phyloP scores from a whole-genome alignment of 2,329 filamentous ascomycete species.

The Blumeria hordei region DNA sequence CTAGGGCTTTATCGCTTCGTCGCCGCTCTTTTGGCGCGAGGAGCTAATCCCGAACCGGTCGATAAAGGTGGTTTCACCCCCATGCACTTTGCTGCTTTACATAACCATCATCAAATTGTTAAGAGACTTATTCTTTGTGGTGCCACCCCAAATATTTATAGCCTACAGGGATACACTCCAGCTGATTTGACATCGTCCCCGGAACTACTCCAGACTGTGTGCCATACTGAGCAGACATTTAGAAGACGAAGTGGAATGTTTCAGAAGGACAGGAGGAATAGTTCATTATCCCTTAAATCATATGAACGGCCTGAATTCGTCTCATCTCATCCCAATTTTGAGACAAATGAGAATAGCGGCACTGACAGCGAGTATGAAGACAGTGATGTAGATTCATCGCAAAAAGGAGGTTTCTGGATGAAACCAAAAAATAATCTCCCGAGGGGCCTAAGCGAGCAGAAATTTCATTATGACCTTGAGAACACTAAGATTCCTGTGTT shows the following conservation, averaged over 20 bases:
- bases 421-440: constrained; percentile 9
- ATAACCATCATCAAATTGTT: constrained; percentile 52
- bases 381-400: constrained; percentile 12
- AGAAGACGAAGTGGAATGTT: constrained; percentile 38
- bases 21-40: constrained; percentile 49
- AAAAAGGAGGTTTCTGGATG: constrained; percentile 15
- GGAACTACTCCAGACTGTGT: constrained; percentile 37
- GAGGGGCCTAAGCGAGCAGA: constrained; percentile 13
- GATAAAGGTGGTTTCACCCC: constrained; percentile 65
- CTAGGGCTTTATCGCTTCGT: constrained; percentile 54
- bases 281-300: constrained; percentile 40
- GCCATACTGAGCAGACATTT: constrained; percentile 33
- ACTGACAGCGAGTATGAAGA: constrained; percentile 18
- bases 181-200: constrained; percentile 45
- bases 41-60: constrained; percentile 49
- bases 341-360: constrained; percentile 13
- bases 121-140: constrained; percentile 48
- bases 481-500: constrained; percentile 9
- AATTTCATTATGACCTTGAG: constrained; percentile 3
- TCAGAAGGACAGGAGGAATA: constrained; percentile 35
- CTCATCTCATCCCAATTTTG: not conserved
- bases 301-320: constrained; percentile 33
- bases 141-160: constrained; percentile 46
- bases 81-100: constrained; percentile 58
- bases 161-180: constrained; percentile 43